phyloP scores from a whole-genome alignment of 2,329 filamentous ascomycete species.

The Reticulascus tulasneorum region DNA sequence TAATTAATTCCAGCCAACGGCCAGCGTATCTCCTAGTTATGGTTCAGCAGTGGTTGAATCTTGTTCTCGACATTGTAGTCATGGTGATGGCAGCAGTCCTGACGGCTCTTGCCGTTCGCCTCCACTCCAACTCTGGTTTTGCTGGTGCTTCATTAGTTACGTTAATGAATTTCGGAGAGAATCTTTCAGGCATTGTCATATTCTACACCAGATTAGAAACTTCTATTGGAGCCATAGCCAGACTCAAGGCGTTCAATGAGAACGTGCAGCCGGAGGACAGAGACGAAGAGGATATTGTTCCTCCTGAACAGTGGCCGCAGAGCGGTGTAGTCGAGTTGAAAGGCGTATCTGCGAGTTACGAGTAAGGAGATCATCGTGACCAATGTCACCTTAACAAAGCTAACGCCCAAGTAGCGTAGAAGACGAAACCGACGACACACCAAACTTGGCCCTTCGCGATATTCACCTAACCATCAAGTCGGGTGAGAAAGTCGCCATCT shows the following conservation, averaged over 20 bases:
- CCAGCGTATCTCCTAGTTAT: constrained; percentile 55
- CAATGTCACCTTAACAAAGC: too few relatives aligned
- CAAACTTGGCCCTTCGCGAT: constrained; percentile 21
- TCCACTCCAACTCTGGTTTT: constrained; percentile 30
- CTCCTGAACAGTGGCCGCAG: constrained; percentile 25
- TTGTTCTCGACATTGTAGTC: constrained; percentile 47
- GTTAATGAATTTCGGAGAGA: constrained; percentile 31
- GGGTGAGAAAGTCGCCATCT: constrained; percentile 31
- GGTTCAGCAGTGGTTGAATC: constrained; percentile 54
- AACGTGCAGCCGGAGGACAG: constrained; percentile 18
- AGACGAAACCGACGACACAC: constrained; percentile 5
- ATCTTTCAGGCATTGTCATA: constrained; percentile 23
- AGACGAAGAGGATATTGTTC: constrained; percentile 11
- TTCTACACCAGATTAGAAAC: constrained; percentile 28
- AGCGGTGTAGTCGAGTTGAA: constrained; percentile 24
- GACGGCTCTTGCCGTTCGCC: constrained; percentile 43
- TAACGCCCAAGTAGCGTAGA: not conserved
- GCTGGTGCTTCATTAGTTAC: constrained; percentile 34
- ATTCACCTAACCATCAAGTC: constrained; percentile 23
- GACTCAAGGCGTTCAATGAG: constrained; percentile 23
- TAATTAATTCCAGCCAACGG: constrained; percentile 51
- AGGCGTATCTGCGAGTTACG: constrained; percentile 29
- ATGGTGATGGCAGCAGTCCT: constrained; percentile 43
- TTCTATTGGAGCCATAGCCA: constrained; percentile 21
- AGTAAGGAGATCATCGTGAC: constrained; percentile 4